Evolutionary conservation across 1,284 basidiomycete species (phyloP).

Genomic region (Puccinia coronata): DNA sequence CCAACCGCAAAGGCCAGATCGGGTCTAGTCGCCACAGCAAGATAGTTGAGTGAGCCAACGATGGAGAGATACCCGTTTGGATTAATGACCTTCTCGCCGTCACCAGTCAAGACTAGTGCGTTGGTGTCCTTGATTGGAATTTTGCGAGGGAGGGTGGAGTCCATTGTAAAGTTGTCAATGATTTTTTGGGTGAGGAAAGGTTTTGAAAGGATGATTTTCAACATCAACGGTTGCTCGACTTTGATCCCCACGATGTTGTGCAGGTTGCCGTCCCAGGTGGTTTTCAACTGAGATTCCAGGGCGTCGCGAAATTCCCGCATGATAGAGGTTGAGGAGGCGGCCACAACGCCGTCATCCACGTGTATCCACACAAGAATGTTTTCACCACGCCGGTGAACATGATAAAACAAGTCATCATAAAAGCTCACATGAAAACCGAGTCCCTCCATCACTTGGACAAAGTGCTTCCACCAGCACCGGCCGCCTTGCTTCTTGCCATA

Average conservation of each 20-base stretch:
- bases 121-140: background rate
- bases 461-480: no score
- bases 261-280: background rate
- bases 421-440: background rate
- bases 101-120: background rate
- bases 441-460: no score
- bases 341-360: slow-evolving; percentile 14
- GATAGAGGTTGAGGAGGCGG: background rate
- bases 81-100: slow-evolving; percentile 13
- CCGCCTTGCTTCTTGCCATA: slow-evolving; percentile 35
- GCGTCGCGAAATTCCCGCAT: background rate
- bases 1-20: slow-evolving; percentile 9
- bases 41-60: slow-evolving; percentile 14
- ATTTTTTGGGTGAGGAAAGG: slow-evolving; percentile 5
- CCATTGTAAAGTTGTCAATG: background rate
- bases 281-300: background rate
- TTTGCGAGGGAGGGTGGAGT: background rate
- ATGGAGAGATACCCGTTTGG: slow-evolving; percentile 4
- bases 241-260: slow-evolving; percentile 4
- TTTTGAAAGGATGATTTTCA: background rate
- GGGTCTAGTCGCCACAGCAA: slow-evolving; percentile 12
- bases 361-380: slow-evolving; percentile 12
- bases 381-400: background rate
- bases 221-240: background rate
- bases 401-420: slow-evolving; percentile 13